These are phyloP conservation scores for Thermochaetoides thermophila DNA, from an alignment of 495 filamentous ascomycete genomes.

Conservation along the genomic window DNA sequence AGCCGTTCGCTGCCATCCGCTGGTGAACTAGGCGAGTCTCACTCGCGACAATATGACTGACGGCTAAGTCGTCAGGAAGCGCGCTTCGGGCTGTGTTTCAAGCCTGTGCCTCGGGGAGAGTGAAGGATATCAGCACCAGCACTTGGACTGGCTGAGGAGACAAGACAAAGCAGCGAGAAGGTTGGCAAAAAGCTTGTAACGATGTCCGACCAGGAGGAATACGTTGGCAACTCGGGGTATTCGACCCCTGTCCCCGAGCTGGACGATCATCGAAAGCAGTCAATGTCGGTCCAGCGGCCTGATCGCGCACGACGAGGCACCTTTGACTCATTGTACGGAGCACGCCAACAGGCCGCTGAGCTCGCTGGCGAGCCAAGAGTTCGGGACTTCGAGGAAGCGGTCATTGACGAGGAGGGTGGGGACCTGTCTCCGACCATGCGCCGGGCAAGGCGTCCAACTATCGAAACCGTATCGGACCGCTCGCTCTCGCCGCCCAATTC, in stretches of 20 bases:
- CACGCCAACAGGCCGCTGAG: conserved; percentile 26
- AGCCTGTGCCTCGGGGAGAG: conserved; percentile 4
- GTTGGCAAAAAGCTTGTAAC: conserved; percentile 6
- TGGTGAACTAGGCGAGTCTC: conserved; percentile 16
- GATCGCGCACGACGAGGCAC: conserved; percentile 40
- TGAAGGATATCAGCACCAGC: conserved; percentile 2
- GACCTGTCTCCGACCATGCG: conserved; percentile 21
- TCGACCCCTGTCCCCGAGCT: conserved; percentile 77
- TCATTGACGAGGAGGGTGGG: conserved; percentile 64
- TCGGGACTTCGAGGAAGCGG: conserved; percentile 56
- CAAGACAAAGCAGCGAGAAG: neutral
- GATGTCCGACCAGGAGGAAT: conserved; percentile 47
- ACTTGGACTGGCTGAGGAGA: neutral
- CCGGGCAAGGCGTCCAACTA: conserved; percentile 32
- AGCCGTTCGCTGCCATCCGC: conserved; percentile 27
- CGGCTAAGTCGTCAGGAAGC: conserved; percentile 13
- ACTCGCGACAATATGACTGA: conserved; percentile 18
- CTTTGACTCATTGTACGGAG: conserved; percentile 36
- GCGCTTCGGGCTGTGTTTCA: conserved; percentile 14
- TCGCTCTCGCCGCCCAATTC: conserved; percentile 87
- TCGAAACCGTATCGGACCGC: conserved; percentile 32
- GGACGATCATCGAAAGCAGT: conserved; percentile 82
- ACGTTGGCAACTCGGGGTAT: conserved; percentile 32
- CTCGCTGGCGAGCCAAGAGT: conserved; percentile 19
- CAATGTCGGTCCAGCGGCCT: conserved; percentile 45